Evolutionary conservation across 148 eudicot species (phyloP), one percentile per base, ranked within the genome.

Genomic region (Talinum fruticosum): DNA sequence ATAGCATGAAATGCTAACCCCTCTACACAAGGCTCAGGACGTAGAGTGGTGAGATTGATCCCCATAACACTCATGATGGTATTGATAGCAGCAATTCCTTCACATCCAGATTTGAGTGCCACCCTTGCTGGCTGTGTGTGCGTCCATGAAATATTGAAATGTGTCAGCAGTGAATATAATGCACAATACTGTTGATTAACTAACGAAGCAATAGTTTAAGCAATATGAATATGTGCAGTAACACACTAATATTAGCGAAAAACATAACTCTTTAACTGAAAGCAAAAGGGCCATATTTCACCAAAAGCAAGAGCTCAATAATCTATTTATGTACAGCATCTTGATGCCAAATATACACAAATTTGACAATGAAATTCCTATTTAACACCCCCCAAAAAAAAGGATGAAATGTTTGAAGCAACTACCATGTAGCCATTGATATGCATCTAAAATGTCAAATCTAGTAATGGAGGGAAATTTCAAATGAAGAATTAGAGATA

Each of bases 21-120:
- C 83, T 96, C 99, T 23, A 96, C 99, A 80, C 99, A 96, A 77
- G 99, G 99, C 87, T 96, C 99, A 16, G 99, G 99, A 41, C 89
- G 94, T 78, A 96, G 85, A 18, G 98, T 93, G 33, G 80, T 88
- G 73, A 96, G 97, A 78, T 93, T 91, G 87, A 96, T 96, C 75
- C 99, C 98, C 99, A 96, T 96, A 67, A 96, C 99, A 81, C 97
- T 93, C 94, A 87, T 88, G 74, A 96, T 93, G 67, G 99, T 96
- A 77, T 96, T 93, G 28, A 96, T 96, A 59, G 99, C 99, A 44
- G 99, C 82, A 85, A 96, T 79, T 18, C 99, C 99, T 84, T 96
- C 99, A 65, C 99, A 91, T 78, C 99, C 99, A 33, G 92, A 80
- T 64, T 79, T 78, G 21, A 96, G 88, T 77, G 99, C 87, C 73